Base-by-base conservation (phyloP, 2,329 filamentous ascomycete species). In the Leptographium wingfieldii region DNA sequence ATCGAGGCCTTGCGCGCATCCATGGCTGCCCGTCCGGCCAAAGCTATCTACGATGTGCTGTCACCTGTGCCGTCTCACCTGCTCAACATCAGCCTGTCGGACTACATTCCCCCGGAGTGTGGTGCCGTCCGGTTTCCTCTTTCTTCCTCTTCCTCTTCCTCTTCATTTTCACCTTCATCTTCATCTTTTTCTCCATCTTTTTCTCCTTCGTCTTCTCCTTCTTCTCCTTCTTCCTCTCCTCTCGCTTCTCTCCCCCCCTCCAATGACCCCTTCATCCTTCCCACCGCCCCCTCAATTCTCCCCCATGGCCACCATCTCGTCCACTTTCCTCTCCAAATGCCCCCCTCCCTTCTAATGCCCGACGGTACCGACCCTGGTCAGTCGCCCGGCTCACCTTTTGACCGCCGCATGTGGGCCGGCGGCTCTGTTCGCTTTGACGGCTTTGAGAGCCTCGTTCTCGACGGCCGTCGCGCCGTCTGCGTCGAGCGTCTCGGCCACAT, bases 301-400 rank as follows among this genome's bases (percentile, higher is more conserved):
- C 84, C 86, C 0, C 77, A 81, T 35, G 88, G 86, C 43, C 86
- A 95, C 70, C 91, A 96, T 71, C 78, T 96, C 43, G 83, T 92
- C 64, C 95, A 95, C 75, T 96, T 96, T 73, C 90, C 91, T 61
- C 81, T 87, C 12, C 81, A 84, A 63, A 75, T 86, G 22, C 76
- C 80, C 0, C 74, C 82, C 16, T 81, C 79, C 9, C 66, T 76
- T 40, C 80, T 97, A 52, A 79, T 90, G 22, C 76, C 83, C 1
- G 94, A 99, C 73, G 92, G 94, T 60, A 95, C 92, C 1, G 92
- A 97, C 70, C 76, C 82, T 5, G 77, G 86, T 58, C 90, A 96
- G 69, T 85, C 79, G 29, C 92, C 92, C 0, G 89, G 87, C 1
- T 69, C 70, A 4, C 84, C 85, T 1, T 96, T 88, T 69, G 79